Percentiles rank a stretch among this genome's conserved stretches.
phyloP scores from a whole-genome alignment of 108 stramenopile species.

The Skeletonema menzelii region DNA sequence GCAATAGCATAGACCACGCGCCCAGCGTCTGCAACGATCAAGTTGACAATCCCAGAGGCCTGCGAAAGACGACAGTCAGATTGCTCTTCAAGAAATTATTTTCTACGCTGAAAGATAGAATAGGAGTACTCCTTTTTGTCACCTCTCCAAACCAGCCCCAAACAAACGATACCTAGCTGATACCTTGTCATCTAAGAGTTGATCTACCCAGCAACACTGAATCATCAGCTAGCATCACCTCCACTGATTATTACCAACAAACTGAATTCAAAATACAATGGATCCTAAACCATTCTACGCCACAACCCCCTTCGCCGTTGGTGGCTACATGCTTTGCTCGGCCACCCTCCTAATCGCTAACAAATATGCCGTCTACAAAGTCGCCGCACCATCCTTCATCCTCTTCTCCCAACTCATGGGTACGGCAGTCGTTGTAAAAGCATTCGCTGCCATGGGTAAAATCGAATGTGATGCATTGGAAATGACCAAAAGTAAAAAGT shows the following conservation, averaged over 20 bases:
- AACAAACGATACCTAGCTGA: no score
- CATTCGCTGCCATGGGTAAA: constrained; percentile 34
- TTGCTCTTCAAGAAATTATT: no score
- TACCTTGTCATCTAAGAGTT: no score
- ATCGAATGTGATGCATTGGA: constrained; percentile 48
- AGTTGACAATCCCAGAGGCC: no score
- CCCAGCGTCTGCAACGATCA: no score
- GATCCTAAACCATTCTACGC: constrained; percentile 25
- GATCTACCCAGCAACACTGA: no score
- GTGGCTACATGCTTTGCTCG: constrained; percentile 60
- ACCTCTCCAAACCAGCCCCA: no score
- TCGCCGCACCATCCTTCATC: constrained; percentile 55
- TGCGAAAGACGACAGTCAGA: no score
- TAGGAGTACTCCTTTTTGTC: no score
- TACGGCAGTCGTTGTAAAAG: constrained; percentile 43
- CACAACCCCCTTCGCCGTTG: constrained; percentile 56
- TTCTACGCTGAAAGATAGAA: no score
- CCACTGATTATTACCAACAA: neutral
- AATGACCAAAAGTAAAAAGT: constrained; percentile 31
- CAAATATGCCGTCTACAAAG: constrained; percentile 64
- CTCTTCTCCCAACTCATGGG: constrained; percentile 53
- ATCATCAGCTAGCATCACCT: no score
- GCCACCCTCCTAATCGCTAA: constrained; percentile 67
- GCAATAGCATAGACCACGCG: no score
- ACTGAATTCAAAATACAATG: neutral